A percentile compares a stretch with the other conserved stretches of the same genome.
Conservation (phyloP, 768 basidiomycete species). For the Clitopilus passeckerianus region DNA sequence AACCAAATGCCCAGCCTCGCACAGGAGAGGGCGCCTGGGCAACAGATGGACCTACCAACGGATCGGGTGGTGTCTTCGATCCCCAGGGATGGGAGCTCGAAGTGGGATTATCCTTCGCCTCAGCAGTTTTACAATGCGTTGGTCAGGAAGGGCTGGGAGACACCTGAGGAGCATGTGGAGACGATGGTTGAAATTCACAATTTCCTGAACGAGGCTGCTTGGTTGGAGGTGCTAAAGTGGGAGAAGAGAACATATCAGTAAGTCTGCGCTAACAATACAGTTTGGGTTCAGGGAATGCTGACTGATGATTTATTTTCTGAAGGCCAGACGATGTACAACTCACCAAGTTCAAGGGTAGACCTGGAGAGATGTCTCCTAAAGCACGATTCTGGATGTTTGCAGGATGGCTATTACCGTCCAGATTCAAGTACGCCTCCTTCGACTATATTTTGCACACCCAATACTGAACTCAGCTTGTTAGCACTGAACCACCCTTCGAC, state of each 20-base stretch:
- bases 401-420: conserved; percentile 83
- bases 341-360: conserved; percentile 82
- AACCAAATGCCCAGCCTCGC: conserved; percentile 90
- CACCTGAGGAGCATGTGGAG: conserved; percentile 92
- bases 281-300: background rate
- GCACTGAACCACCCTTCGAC: conserved; percentile 92
- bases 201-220: conserved; percentile 94
- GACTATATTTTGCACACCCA: background rate
- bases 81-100: conserved; percentile 53
- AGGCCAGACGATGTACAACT: conserved; percentile 72
- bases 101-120: conserved; percentile 96
- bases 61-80: conserved; percentile 81
- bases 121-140: conserved; percentile 99
- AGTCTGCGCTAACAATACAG: conserved; percentile 20
- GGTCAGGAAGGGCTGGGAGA: conserved; percentile 95
- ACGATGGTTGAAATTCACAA: conserved; percentile 99
- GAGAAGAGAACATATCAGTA: conserved; percentile 67
- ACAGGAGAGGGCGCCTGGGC: conserved; percentile 57
- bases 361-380: conserved; percentile 93
- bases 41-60: conserved; percentile 60
- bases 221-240: conserved; percentile 93
- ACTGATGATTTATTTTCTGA: conserved; percentile 5
- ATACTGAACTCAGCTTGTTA: conserved; percentile 23
- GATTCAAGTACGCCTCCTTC: conserved; percentile 69
- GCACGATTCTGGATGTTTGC: conserved; percentile 83